Conservation (phyloP, 306 rosid genomes). For the Neltuma alba region DNA sequence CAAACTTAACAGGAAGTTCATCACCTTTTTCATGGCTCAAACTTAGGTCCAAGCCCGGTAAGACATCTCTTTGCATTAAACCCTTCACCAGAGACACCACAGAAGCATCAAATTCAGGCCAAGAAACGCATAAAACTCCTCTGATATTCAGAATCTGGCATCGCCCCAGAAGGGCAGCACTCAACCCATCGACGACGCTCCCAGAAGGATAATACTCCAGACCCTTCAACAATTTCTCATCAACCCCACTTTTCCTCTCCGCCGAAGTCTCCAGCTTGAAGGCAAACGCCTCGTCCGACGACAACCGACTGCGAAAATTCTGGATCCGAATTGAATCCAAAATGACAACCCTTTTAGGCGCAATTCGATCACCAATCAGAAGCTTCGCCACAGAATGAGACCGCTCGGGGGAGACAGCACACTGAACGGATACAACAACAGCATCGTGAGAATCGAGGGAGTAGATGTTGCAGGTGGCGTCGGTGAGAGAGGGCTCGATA, state of each 20-base stretch:
- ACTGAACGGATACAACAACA: conserved; percentile 52
- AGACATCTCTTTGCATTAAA: conserved; percentile 42
- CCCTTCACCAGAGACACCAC: conserved; percentile 56
- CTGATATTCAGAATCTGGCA: conserved; percentile 63
- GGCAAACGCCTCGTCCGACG: conserved; percentile 55
- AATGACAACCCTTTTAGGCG: conserved; percentile 56
- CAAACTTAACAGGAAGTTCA: conserved; percentile 33
- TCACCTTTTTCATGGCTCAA: conserved; percentile 19
- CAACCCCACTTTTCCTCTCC: conserved; percentile 43
- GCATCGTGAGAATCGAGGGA: conserved; percentile 27
- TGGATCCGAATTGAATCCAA: conserved; percentile 58
- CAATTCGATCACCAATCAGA: conserved; percentile 48
- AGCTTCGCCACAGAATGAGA: conserved; percentile 54
- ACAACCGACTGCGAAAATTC: conserved; percentile 62
- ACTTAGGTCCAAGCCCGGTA: conserved; percentile 47
- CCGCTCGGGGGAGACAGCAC: conserved; percentile 49
- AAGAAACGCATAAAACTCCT: conserved; percentile 68
- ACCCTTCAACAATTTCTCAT: conserved; percentile 38
- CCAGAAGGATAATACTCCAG: conserved; percentile 78
- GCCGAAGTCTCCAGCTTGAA: conserved; percentile 76
- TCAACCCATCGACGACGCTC: conserved; percentile 79
- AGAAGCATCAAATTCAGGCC: conserved; percentile 71
- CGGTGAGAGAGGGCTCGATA: conserved; percentile 44
- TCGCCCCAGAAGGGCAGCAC: conserved; percentile 68
- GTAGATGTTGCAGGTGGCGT: conserved; percentile 57